Evolutionary conservation across 2,329 filamentous ascomycete species (phyloP), one percentile per base, ranked within the genome.

Genomic region (Grosmannia clavigera): DNA sequence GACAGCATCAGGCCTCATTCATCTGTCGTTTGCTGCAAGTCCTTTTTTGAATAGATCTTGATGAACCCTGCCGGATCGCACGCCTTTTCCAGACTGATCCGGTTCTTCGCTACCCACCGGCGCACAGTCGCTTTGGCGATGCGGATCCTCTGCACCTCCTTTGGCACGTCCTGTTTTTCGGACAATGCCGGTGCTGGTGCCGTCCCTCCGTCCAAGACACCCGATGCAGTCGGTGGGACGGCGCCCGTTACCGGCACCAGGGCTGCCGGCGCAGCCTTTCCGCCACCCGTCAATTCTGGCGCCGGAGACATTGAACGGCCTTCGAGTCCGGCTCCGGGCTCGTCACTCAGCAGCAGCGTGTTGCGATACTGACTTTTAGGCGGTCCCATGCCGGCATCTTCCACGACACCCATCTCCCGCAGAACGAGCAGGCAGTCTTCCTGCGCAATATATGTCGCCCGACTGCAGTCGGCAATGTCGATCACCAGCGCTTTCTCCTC

Each of bases 381-480:
- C 4, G 73, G 74, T 1, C 75, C 75, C 71, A 74, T 70, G 69
- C 75, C 80, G 65, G 76, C 81, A 67, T 86, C 77, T 71, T 84
- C 72, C 55, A 87, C 76, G 43, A 94, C 75, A 10, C 81, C 85
- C 90, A 96, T 96, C 61, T 90, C 85, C 62, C 87, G 83, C 59
- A 96, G 75, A 29, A 90, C 85, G 0, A 77, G 77, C 27, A 95
- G 80, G 61, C 92, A 90, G 72, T 97, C 92, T 52, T 96, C 92
- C 0, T 81, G 80, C 60, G 87, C 78, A 70, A 97, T 95, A 77
- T 89, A 95, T 0, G 91, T 96, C 48, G 81, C 84, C 56, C 82
- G 76, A 58, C 88, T 89, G 67, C 92, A 86, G 61, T 88, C 81
- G 55, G 84, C 80, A 12, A 95, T 76, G 12, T 86, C 86, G 0